Evolutionary conservation across 2,329 filamentous ascomycete genomes (phyloP), one percentile per base, ranked within the genome.

Genomic region (Aspergillus piperis): DNA sequence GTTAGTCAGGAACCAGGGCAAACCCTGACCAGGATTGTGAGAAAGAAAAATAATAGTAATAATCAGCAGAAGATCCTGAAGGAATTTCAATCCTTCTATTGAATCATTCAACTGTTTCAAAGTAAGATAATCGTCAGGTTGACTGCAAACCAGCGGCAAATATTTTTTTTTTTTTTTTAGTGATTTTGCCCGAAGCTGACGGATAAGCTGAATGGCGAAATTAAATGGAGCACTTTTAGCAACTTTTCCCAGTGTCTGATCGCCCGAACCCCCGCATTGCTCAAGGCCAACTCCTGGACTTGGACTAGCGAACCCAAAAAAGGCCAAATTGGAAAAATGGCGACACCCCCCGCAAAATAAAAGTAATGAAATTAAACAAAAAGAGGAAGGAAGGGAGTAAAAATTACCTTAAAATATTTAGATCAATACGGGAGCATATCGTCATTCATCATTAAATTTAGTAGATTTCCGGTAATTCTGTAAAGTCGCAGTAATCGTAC

Each of bases 1-100:
- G 59, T 65, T 66, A 66, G 64, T 61, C 64, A 66, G 64, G 64
- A 64, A 66, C 63, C 53, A 44, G 59, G 58, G 36, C 57, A 54
- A 60, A 38, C 47, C 47, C 36, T 42, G 47, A 52, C 47, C 25
- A 36, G 39, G 56, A 56, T 62, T 49, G 25, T 21, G 10, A 42
- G 39, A 19, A 11, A 17, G 15, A 42, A 5, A 19, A 8, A 4
- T 6, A 17, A 42, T 7, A 11, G 11, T 7, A 42, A 19, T 42
- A 42, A 42, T 19, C 17, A 42, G 39, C 44, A 23, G 41, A 44
- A 44, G 13, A 44, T 19, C 11, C 19, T 44, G 41, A 23, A 44
- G 19, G 41, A 44, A 44, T 23, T 44, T 10, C 17, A 21, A 23
- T 44, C 41, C 41, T 44, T 21, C 19, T 19, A 17, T 8, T 21